Conservation (phyloP, 257 asterid genomes). For the Gynochthodes officinalis region DNA sequence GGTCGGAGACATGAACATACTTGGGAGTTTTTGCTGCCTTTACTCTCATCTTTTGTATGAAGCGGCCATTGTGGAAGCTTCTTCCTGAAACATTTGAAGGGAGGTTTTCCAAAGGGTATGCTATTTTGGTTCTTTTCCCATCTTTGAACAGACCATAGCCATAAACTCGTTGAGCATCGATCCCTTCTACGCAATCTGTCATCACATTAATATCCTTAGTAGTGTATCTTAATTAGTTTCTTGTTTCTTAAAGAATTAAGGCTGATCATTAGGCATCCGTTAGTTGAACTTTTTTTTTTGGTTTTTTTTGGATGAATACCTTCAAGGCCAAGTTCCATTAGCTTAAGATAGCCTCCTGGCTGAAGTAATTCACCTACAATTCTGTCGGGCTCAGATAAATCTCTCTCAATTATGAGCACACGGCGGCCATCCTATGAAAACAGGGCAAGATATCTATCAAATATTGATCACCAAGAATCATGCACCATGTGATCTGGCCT, state of each 20-base stretch:
- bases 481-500: no score
- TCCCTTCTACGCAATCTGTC: constrained; percentile 28
- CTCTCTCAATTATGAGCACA: constrained; percentile 27
- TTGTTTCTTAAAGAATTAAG: neutral
- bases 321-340: constrained; percentile 33
- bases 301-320: constrained; percentile 11
- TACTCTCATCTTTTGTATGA: constrained; percentile 28
- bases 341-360: constrained; percentile 37
- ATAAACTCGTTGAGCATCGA: constrained; percentile 26
- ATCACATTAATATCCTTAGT: neutral
- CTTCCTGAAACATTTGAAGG: constrained; percentile 24
- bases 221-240: neutral
- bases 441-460: neutral
- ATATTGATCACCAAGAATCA: neutral
- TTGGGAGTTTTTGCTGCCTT: constrained; percentile 26
- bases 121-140: constrained; percentile 16
- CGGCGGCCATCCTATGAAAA: constrained; percentile 30
- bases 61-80: constrained; percentile 31
- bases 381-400: constrained; percentile 34
- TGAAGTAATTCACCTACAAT: constrained; percentile 37
- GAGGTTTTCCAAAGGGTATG: constrained; percentile 24
- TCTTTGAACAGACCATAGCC: constrained; percentile 32
- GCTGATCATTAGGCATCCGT: neutral
- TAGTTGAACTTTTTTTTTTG: neutral
- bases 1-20: neutral